phyloP scores from a whole-genome alignment of 1,284 basidiomycete genomes.

The Melampsora larici-populina region DNA sequence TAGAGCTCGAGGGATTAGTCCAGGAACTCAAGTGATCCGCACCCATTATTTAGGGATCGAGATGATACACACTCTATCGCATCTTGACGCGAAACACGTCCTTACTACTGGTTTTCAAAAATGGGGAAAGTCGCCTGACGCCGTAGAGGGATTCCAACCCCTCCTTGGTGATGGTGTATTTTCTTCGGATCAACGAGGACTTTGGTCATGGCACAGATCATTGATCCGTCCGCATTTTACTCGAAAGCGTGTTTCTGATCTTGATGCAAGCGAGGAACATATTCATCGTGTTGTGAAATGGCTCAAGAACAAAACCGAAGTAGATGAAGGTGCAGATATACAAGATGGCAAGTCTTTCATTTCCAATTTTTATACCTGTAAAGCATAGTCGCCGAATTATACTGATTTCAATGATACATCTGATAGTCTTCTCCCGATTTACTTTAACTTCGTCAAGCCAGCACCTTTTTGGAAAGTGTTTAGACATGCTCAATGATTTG shows the following conservation, averaged over 20 bases:
- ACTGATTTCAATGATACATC: background rate
- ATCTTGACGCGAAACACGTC: slow-evolving; percentile 39
- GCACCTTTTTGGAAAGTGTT: slow-evolving; percentile 54
- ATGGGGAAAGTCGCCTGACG: slow-evolving; percentile 33
- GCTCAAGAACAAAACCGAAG: slow-evolving; percentile 49
- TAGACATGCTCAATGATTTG: slow-evolving; percentile 34
- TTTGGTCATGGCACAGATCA: slow-evolving; percentile 61
- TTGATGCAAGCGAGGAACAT: slow-evolving; percentile 65
- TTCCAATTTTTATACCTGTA: too few relatives aligned
- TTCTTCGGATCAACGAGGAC: slow-evolving; percentile 2
- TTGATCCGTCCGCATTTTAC: slow-evolving; percentile 70
- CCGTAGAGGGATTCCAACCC: slow-evolving; percentile 16
- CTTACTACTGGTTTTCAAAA: slow-evolving; percentile 37
- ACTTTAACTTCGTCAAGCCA: slow-evolving; percentile 68
- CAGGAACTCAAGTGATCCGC: slow-evolving; percentile 17
- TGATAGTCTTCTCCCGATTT: slow-evolving; percentile 65
- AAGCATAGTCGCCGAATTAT: background rate
- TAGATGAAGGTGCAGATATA: slow-evolving; percentile 24
- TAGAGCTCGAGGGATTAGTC: background rate
- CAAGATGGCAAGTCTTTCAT: slow-evolving; percentile 27
- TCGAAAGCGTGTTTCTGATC: slow-evolving; percentile 66
- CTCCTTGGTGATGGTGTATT: slow-evolving; percentile 25
- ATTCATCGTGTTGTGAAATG: slow-evolving; percentile 59
- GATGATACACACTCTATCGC: slow-evolving; percentile 25
- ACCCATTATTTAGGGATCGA: slow-evolving; percentile 23